Evolutionary conservation across 2,329 filamentous ascomycete genomes (phyloP).

Genomic region (Colletotrichum spaethianum): DNA sequence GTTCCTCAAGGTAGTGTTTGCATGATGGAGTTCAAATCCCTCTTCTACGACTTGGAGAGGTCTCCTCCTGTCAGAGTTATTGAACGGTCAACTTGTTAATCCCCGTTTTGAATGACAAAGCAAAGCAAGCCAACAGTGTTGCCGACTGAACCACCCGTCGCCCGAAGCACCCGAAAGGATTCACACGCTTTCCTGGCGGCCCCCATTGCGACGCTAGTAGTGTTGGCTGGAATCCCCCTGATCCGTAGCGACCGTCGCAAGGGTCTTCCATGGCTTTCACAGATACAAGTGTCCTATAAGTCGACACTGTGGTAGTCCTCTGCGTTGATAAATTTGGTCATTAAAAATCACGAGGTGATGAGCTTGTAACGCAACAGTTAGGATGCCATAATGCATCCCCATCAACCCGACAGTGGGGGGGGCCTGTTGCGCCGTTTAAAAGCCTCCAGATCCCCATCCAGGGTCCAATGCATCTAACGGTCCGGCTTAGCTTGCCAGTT

Average conservation of each 20-base stretch:
- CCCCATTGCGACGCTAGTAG: not conserved
- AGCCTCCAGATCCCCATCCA: constrained; percentile 1
- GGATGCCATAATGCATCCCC: not conserved
- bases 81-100: not conserved
- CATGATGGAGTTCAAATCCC: constrained; percentile 3
- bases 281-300: not conserved
- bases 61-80: constrained; percentile 12
- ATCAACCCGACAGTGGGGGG: not conserved
- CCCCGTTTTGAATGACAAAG: not conserved
- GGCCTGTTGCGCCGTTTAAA: constrained; percentile 3
- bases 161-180: constrained; percentile 31
- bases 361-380: not conserved
- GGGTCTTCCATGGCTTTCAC: not conserved
- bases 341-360: not conserved
- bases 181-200: not conserved
- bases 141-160: not conserved
- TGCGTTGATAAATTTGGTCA: not conserved
- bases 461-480: constrained; percentile 2
- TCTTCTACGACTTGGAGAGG: not conserved
- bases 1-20: not conserved
- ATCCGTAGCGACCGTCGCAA: not conserved
- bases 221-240: not conserved
- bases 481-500: no score
- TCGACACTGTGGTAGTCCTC: no score
- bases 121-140: not conserved